A percentile compares a stretch with the other conserved stretches of the same genome.
Evolutionary conservation across 495 filamentous ascomycete species (phyloP).

Genomic region (Hypoxylon crocopeplum): DNA sequence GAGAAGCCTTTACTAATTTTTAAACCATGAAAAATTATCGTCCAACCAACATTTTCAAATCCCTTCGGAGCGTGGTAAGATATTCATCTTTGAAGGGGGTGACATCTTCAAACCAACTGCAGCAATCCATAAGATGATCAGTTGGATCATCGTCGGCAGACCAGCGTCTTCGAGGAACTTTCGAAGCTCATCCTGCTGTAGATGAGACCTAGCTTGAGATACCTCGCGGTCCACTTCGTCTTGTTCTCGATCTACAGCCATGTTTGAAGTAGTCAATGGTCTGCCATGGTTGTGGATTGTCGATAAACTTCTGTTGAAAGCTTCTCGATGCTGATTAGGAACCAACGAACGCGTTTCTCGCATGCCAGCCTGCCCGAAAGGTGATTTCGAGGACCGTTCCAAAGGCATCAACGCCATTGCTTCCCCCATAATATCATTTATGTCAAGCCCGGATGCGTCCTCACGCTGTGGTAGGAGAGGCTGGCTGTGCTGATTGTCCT

Average conservation of each 20-base stretch:
- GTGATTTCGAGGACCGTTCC: neutral
- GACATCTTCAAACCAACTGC: neutral
- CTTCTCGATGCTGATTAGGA: neutral
- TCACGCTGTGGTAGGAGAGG: neutral
- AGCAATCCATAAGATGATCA: slow-evolving; percentile 10
- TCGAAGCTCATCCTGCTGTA: neutral
- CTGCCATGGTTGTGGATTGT: too few species aligned
- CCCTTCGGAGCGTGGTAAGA: too few species aligned
- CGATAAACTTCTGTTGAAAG: neutral
- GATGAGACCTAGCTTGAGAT: neutral
- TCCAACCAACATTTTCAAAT: too few species aligned
- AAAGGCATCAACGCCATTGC: neutral
- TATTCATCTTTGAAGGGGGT: too few species aligned
- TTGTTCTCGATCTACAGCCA: neutral
- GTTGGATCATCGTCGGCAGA: too few species aligned
- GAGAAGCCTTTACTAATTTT: too few species aligned
- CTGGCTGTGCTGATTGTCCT: neutral
- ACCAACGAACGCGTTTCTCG: neutral
- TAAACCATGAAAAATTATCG: too few species aligned
- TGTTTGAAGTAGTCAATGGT: neutral
- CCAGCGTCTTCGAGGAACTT: neutral
- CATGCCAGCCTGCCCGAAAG: neutral
- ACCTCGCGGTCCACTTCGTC: neutral
- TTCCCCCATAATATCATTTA: neutral
- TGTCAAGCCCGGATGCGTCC: too few species aligned